These are phyloP conservation scores for Mitragyna speciosa DNA, from an alignment of 257 asterid genomes.

Conservation along the genomic window DNA sequence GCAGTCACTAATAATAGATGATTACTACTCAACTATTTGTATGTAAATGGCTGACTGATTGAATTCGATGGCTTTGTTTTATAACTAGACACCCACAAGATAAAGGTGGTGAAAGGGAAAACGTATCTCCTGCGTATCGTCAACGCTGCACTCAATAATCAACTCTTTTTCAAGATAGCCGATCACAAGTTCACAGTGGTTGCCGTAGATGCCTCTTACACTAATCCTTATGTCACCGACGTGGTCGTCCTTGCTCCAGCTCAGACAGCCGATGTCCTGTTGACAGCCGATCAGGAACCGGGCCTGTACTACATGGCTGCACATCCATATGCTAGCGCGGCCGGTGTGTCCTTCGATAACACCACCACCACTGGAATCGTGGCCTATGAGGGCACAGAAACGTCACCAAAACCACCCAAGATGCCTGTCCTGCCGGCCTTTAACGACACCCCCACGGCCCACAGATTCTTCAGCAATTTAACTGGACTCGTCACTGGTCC, in stretches of 20 bases:
- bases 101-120: slow-evolving; percentile 49
- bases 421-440: slow-evolving; percentile 69
- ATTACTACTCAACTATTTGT: no score
- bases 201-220: slow-evolving; percentile 65
- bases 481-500: slow-evolving; percentile 52
- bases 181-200: slow-evolving; percentile 62
- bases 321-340: slow-evolving; percentile 42
- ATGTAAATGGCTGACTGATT: no score
- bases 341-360: slow-evolving; percentile 31
- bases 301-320: slow-evolving; percentile 78
- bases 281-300: slow-evolving; percentile 50
- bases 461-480: slow-evolving; percentile 47
- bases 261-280: slow-evolving; percentile 65
- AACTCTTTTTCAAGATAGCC: slow-evolving; percentile 65
- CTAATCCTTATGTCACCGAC: slow-evolving; percentile 61
- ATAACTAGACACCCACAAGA: slow-evolving; percentile 39
- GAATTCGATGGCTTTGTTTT: background rate
- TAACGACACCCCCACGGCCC: slow-evolving; percentile 73
- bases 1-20: slow-evolving; percentile 5
- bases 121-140: slow-evolving; percentile 70
- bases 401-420: slow-evolving; percentile 28
- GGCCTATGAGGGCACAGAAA: slow-evolving; percentile 30
- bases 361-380: slow-evolving; percentile 60
- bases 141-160: slow-evolving; percentile 73
- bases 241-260: slow-evolving; percentile 68